phyloP scores from a whole-genome alignment of 2,329 filamentous ascomycete genomes.

The Fusarium odoratissimum region DNA sequence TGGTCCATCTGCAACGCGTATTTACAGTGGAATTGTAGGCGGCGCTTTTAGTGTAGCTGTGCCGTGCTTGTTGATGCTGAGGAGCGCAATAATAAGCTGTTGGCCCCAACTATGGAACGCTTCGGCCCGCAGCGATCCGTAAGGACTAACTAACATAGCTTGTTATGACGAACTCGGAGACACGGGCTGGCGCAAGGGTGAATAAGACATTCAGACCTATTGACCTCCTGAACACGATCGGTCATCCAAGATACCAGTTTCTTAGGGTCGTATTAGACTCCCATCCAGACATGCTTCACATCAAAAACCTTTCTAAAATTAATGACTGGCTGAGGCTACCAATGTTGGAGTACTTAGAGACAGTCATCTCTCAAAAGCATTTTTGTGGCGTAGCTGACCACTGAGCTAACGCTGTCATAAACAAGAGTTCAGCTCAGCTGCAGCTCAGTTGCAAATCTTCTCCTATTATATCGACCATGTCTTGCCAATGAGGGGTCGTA shows the following conservation, averaged over 20 bases:
- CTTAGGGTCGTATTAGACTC: not conserved
- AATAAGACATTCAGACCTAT: not conserved
- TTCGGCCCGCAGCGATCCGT: not conserved
- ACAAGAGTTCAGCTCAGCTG: not conserved
- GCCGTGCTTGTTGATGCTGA: not conserved
- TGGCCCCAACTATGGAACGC: not conserved
- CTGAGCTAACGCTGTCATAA: not conserved
- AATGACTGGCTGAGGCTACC: rapidly evolving
- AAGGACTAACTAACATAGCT: not conserved
- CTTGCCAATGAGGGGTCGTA: not conserved
- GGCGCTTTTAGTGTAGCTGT: not conserved
- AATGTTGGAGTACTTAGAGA: not conserved
- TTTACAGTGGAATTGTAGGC: not conserved
- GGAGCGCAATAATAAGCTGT: not conserved
- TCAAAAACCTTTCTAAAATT: rapidly evolving
- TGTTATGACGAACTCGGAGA: not conserved
- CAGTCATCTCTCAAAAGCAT: not conserved
- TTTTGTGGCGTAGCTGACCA: not conserved
- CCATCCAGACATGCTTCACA: not conserved
- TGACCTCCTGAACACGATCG: not conserved
- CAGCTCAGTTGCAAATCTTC: not conserved
- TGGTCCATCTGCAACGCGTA: rapidly evolving
- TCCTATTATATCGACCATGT: not conserved
- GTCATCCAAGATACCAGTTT: not conserved
- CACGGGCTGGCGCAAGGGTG: not conserved